These are phyloP conservation scores for Micractinium conductrix DNA, from an alignment of 139 green algal genomes.

Conservation along the genomic window DNA sequence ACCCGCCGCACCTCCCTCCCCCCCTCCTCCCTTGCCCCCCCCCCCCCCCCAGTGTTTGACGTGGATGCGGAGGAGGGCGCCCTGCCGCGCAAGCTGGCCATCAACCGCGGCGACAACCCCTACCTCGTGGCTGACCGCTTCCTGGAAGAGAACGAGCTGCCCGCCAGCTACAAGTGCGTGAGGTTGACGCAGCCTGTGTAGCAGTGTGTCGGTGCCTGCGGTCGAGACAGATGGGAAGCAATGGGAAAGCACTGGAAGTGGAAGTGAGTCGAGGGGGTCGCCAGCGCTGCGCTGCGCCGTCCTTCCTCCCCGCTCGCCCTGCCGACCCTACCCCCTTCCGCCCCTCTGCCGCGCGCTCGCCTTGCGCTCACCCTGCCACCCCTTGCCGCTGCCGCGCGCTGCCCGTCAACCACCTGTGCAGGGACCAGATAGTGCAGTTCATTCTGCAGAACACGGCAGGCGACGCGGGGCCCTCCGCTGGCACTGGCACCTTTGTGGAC, in stretches of 20 bases:
- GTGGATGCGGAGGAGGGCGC: constrained; percentile 88
- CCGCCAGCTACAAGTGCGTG: constrained; percentile 66
- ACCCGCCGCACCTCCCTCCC: background rate
- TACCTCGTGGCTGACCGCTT: constrained; percentile 93
- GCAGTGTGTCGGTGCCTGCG: no score
- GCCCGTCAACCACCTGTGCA: no score
- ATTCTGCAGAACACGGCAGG: constrained; percentile 81
- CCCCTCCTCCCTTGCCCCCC: background rate
- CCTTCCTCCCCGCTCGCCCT: background rate
- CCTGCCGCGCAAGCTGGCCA: constrained; percentile 73
- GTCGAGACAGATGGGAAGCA: no score
- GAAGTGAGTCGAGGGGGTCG: no score
- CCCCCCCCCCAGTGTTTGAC: constrained; percentile 84
- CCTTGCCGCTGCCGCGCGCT: no score
- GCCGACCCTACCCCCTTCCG: background rate
- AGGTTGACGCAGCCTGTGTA: no score
- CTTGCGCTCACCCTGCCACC: no score
- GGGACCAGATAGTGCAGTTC: constrained; percentile 90
- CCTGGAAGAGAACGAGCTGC: constrained; percentile 82
- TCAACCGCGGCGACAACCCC: constrained; percentile 85
- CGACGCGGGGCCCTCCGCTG: background rate
- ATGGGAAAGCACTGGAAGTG: no score
- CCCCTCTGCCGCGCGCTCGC: no score
- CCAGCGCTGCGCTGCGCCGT: background rate
- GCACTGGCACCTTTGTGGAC: constrained; percentile 41